Conservation (phyloP, 257 asterid genomes). For the Solanum megistacrolobum region DNA sequence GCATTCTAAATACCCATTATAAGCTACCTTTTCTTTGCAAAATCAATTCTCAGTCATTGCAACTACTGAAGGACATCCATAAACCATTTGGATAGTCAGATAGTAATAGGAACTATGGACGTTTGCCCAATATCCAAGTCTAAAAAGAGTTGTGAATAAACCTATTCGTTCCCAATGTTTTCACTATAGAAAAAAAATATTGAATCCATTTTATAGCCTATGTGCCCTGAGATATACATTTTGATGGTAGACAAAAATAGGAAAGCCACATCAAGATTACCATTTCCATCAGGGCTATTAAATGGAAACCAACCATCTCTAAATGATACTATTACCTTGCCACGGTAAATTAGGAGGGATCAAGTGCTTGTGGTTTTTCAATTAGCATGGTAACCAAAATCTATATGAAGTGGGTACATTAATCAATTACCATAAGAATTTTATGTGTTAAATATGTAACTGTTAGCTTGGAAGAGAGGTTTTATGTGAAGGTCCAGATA, state of each 20-base stretch:
- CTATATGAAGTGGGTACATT: not conserved
- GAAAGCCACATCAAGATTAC: slow-evolving; percentile 54
- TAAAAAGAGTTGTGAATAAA: slow-evolving; percentile 67
- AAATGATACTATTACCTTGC: slow-evolving; percentile 24
- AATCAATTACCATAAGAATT: not conserved
- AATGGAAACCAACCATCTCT: slow-evolving; percentile 85
- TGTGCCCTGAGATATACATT: slow-evolving; percentile 81
- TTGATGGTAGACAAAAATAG: slow-evolving; percentile 40
- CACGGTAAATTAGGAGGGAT: slow-evolving; percentile 42
- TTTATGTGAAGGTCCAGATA: not conserved
- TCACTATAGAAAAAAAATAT: slow-evolving; percentile 55
- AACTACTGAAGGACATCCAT: slow-evolving; percentile 93
- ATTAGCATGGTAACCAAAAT: slow-evolving; percentile 53
- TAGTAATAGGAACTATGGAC: slow-evolving; percentile 62
- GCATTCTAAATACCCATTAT: slow-evolving; percentile 97
- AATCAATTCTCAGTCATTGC: slow-evolving; percentile 91
- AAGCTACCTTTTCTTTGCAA: slow-evolving; percentile 83
- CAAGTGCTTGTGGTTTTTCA: slow-evolving; percentile 90
- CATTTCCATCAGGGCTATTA: slow-evolving; percentile 33
- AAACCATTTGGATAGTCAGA: slow-evolving; percentile 59
- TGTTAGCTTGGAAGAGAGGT: not conserved
- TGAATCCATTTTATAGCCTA: slow-evolving; percentile 71
- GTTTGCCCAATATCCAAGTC: slow-evolving; percentile 75
- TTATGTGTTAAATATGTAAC: not conserved
- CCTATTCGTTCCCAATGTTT: slow-evolving; percentile 82